Evolutionary conservation across 768 basidiomycete species (phyloP).

Genomic region (Tulasnella calospora): DNA sequence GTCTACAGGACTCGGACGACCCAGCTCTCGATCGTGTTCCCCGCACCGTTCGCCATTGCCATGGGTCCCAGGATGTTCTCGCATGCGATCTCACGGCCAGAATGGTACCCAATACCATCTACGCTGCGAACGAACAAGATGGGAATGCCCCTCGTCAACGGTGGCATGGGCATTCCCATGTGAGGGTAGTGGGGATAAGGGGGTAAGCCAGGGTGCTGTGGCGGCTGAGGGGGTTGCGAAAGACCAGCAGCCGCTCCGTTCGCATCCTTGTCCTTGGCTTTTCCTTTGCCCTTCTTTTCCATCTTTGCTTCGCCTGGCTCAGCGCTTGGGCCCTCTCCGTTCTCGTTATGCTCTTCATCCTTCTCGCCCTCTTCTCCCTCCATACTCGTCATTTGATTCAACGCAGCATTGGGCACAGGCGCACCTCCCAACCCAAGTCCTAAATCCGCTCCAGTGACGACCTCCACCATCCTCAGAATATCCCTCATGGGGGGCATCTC

Average conservation of each 20-base stretch:
- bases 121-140: constrained; percentile 73
- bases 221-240: neutral
- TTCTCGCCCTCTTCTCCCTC: neutral
- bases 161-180: constrained; percentile 16
- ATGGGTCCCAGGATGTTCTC: constrained; percentile 64
- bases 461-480: constrained; percentile 72
- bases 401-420: neutral
- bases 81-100: constrained; percentile 75
- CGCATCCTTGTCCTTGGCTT: constrained; percentile 38
- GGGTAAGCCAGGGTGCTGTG: neutral
- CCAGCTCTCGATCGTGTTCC: neutral
- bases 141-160: constrained; percentile 44
- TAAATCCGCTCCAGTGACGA: constrained; percentile 41
- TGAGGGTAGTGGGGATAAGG: constrained; percentile 25
- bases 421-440: constrained; percentile 1
- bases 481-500: constrained; percentile 75
- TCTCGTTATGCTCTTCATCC: constrained; percentile 6
- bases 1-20: neutral
- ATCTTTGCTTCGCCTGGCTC: neutral
- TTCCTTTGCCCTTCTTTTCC: constrained; percentile 23
- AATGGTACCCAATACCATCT: constrained; percentile 87
- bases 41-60: constrained; percentile 38
- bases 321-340: constrained; percentile 6
- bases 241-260: neutral
- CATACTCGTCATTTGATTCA: constrained; percentile 9